Base-by-base conservation (phyloP, 768 basidiomycete genomes). In the Panaeolus cyanescens region DNA sequence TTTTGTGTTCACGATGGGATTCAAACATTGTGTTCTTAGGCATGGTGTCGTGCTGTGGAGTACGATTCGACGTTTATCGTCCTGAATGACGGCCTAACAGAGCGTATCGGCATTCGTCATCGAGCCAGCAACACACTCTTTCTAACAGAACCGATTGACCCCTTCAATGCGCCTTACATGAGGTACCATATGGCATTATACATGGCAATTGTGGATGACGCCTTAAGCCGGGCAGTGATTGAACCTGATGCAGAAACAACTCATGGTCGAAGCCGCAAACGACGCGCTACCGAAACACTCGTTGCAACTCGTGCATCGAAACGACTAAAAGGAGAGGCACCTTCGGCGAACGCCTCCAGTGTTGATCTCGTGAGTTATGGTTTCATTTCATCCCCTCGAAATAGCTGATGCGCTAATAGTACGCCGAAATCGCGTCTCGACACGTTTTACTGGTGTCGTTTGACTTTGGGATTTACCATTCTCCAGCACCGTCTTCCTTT, bases 401-500 rank as follows among this genome's bases (percentile, higher is more conserved):
- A n/a, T 37, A n/a, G 3, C 3, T 37, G 4, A 13, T 4, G n/a
- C 12, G 3, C n/a, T 37, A 10, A 37, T 37, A 13, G 12, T 13
- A 37, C n/a, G 36, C 33, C 3, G 42, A 57, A 50, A 30, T 58
- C 5, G 37, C 39, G 12, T 36, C 25, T 2, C 22, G 60, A 32
- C 20, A 61, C 31, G 12, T 61, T 8, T 32, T 54, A 3, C 55
- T 61, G 19, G 34, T 57, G 10, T 37, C 20, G 20, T 30, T 61
- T 17, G 15, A 61, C 37, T 50, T 32, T 45, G 55, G 37, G 1
- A 19, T 12, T 6, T 42, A 31, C 9, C 55, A 32, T 19, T 61
- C 60, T 22, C 20, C 56, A 7, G 55, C 60, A 0, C 60, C 60
- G 1, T 45, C 55, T 9, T 57, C 60, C 4, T 61, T 61, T 28